Base-by-base conservation (phyloP, 2,329 filamentous ascomycete genomes). In the Fusarium gaditjirri region DNA sequence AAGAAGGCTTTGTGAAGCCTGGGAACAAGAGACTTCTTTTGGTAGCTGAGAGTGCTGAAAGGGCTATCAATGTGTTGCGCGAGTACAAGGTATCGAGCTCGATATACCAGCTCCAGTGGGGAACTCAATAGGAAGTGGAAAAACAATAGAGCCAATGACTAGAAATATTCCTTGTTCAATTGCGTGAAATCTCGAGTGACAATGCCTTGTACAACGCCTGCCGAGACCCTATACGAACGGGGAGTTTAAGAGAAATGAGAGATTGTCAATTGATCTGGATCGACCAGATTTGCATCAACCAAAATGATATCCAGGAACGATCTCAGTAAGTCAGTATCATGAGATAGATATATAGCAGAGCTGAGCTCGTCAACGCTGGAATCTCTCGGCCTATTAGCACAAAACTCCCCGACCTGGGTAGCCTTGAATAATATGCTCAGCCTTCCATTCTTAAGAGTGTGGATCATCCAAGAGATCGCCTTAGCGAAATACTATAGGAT, bases 61-160 rank as follows among this genome's bases (percentile, higher is more conserved):
- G 93, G 60, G 94, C 95, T 19, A 86, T 97, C 71, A 82, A 85
- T 68, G 87, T 87, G 43, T 83, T 99, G 80, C 87, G 84, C 68
- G 86, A 92, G 39, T 99, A 99, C 84, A 89, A 90, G 82, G 88
- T 92, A 41, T 92, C 93, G 2, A 86, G 90, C 72, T 92, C 92
- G 11, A 88, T 93, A 55, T 94, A 94, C 79, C 91, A 95, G 76
- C 83, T 99, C 80, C 86, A 94, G 62, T 99, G 25, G 25, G 25
- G 25, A 25, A 25, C 25, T 25, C 25, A 25, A 25, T 25, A 25
- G 25, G 25, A 4, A 25, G 25, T 25, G 25, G 25, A 25, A 25
- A 25, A 25, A 25, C 25, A 25, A 25, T 25, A 25, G 25, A 25
- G 25, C 25, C 25, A 25, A 25, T 25, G 5, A 25, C 25, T 25